These are phyloP conservation scores for Nakazawaea ishiwadae DNA, from an alignment of 805 yeast genomes.

Conservation along the genomic window DNA sequence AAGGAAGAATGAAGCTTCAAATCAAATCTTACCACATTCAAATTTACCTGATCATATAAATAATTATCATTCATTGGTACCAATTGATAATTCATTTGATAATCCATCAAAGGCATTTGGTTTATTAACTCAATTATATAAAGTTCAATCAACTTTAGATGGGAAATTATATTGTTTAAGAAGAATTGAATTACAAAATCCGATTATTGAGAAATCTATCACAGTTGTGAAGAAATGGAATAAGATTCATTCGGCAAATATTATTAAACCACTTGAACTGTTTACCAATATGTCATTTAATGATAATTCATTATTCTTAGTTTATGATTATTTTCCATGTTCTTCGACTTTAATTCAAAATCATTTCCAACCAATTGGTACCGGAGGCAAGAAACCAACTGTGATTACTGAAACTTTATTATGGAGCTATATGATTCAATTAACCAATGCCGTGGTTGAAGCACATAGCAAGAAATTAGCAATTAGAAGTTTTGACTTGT, in stretches of 20 bases:
- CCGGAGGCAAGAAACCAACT: slow-evolving; percentile 34
- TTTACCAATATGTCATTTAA: slow-evolving; percentile 86
- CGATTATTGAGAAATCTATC: slow-evolving; percentile 52
- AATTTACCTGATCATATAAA: slow-evolving; percentile 73
- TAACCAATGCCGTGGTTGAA: slow-evolving; percentile 61
- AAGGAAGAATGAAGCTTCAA: slow-evolving; percentile 73
- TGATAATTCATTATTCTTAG: slow-evolving; percentile 67
- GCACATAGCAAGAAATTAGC: slow-evolving; percentile 64
- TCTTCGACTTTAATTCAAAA: slow-evolving; percentile 66
- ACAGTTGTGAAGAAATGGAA: slow-evolving; percentile 65
- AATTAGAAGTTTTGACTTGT: slow-evolving; percentile 57
- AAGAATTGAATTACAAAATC: slow-evolving; percentile 54
- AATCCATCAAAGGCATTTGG: slow-evolving; percentile 39
- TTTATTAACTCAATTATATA: slow-evolving; percentile 60
- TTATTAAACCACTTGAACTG: slow-evolving; percentile 70
- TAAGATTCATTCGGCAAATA: slow-evolving; percentile 46
- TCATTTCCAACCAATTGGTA: slow-evolving; percentile 50
- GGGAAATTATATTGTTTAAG: slow-evolving; percentile 76
- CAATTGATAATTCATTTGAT: slow-evolving; percentile 55
- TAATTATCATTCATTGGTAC: slow-evolving; percentile 79
- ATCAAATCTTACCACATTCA: slow-evolving; percentile 56
- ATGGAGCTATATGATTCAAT: slow-evolving; percentile 76
- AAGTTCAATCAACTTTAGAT: slow-evolving; percentile 73
- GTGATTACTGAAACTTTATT: slow-evolving; percentile 59
- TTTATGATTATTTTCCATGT: slow-evolving; percentile 82